Base-by-base conservation (phyloP, 164 flowering plant species). In the Annona cherimola region DNA sequence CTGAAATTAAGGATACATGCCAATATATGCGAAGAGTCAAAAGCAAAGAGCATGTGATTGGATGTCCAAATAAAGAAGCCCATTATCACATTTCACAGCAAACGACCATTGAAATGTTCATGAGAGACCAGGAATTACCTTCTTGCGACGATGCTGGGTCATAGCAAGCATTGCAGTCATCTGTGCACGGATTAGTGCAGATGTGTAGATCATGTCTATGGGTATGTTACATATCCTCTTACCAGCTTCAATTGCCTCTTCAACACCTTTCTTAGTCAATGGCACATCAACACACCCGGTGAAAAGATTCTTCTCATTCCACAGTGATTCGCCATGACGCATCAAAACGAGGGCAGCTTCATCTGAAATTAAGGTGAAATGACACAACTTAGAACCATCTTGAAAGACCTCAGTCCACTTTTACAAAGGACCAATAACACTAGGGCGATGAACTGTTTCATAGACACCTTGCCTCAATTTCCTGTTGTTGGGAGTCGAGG, bases 91-190 rank as follows among this genome's bases (percentile, higher is more conserved):
- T 50, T 16, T 50, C 14, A 16, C 57, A 50, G 57, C 57, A 50
- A 50, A 16, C 14, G 9, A 46, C 12, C 11, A 6, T 46, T 46
- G 12, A 46, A 5, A 8, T 50, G 14, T 11, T 50, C 57, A 50
- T 50, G 14, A 12, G 14, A 12, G 57, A 9, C 57, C 14, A 50
- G 57, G 57, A 2, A 50, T 14, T 77, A 95, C 99, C 98, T 93
- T 95, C 83, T 76, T 91, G 73, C 91, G 94, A 4, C 99, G 94
- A 77, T 95, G 99, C 79, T 95, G 94, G 67, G 94, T 95, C 98
- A 95, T 95, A 75, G 99, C 98, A 82, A 95, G 96, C 99, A 95
- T 95, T 59, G 98, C 97, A 66, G 99, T 95, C 98, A 95, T 95
- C 81, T 95, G 98, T 1, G 98, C 98, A 76, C 99, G 99, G 70